Percentiles rank a stretch among this genome's conserved stretches.
Conservation (phyloP, 192 early-diverging fungal species). For the Ambispora gerdemannii region DNA sequence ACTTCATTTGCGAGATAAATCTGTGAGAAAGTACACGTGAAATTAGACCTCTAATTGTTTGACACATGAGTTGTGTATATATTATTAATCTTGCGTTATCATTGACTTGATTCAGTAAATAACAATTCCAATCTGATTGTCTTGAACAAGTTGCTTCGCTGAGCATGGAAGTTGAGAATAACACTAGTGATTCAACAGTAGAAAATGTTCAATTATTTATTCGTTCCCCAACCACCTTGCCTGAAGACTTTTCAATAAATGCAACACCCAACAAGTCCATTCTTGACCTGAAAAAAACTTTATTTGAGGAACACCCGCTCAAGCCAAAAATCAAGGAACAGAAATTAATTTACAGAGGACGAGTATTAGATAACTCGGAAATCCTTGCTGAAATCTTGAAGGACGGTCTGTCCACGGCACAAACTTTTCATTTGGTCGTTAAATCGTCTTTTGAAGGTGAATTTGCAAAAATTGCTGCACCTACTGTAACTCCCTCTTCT, state of each 20-base stretch:
- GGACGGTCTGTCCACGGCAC: conserved; percentile 14
- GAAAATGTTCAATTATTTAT: conserved; percentile 26
- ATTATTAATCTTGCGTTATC: too few species aligned
- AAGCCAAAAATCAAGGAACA: conserved; percentile 23
- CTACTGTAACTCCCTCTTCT: not conserved
- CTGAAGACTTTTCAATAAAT: conserved; percentile 26
- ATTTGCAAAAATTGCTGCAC: not conserved
- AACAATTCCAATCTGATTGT: too few species aligned
- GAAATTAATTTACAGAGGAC: conserved; percentile 31
- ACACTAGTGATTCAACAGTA: not conserved
- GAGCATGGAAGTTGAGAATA: not conserved
- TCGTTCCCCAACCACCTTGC: conserved; percentile 22
- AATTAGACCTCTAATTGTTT: too few species aligned
- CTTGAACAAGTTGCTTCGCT: too few species aligned
- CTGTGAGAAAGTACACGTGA: too few species aligned
- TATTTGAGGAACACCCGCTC: conserved; percentile 9
- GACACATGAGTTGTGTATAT: too few species aligned
- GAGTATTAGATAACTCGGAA: conserved; percentile 23
- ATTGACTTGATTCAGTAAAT: too few species aligned
- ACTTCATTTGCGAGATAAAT: too few species aligned
- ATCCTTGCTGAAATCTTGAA: conserved; percentile 7
- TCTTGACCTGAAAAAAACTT: conserved; percentile 22
- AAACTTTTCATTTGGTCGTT: conserved; percentile 32
- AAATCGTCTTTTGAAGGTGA: conserved; percentile 17
- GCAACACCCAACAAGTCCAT: conserved; percentile 13